Evolutionary conservation across 805 yeast species (phyloP).

Genomic region (Candida verbasci): DNA sequence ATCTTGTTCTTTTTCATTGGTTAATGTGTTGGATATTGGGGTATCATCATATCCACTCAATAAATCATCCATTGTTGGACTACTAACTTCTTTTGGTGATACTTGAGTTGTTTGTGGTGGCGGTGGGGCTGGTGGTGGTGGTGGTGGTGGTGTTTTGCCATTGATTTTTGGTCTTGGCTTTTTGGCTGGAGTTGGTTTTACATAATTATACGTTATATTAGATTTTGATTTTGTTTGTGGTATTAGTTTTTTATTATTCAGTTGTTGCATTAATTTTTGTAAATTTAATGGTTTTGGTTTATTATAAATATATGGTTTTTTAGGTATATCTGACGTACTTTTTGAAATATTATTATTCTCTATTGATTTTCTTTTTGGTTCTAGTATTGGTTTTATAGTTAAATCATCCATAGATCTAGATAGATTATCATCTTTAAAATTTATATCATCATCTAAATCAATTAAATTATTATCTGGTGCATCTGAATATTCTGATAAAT

Average conservation of each 20-base stretch:
- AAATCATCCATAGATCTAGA: slow-evolving; percentile 11
- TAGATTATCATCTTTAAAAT: not conserved
- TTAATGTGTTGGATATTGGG: slow-evolving; percentile 18
- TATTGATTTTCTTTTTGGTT: not conserved
- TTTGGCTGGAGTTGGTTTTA: slow-evolving; percentile 9
- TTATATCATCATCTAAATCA: slow-evolving; percentile 8
- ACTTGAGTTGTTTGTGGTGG: too few relatives aligned
- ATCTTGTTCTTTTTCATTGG: slow-evolving; percentile 27
- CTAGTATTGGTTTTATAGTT: slow-evolving; percentile 9
- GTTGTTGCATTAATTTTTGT: slow-evolving; percentile 24
- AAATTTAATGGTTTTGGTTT: slow-evolving; percentile 39
- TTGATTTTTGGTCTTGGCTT: slow-evolving; percentile 10
- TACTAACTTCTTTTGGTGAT: slow-evolving; percentile 9
- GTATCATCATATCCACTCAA: slow-evolving; percentile 19
- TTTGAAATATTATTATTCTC: slow-evolving; percentile 12
- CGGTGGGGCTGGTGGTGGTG: slow-evolving; percentile 2
- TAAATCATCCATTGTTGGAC: slow-evolving; percentile 25
- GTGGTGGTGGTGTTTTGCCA: slow-evolving; percentile 5
- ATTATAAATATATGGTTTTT: slow-evolving; percentile 24
- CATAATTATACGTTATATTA: slow-evolving; percentile 31
- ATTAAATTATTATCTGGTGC: slow-evolving; percentile 2
- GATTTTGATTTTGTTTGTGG: slow-evolving; percentile 11
- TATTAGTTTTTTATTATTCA: slow-evolving; percentile 4
- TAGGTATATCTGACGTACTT: slow-evolving; percentile 20
- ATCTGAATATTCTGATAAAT: slow-evolving; percentile 6